Evolutionary conservation across 176 grass and related monocot genomes (phyloP), one percentile per base, ranked within the genome.

Genomic region (Avena sativa): DNA sequence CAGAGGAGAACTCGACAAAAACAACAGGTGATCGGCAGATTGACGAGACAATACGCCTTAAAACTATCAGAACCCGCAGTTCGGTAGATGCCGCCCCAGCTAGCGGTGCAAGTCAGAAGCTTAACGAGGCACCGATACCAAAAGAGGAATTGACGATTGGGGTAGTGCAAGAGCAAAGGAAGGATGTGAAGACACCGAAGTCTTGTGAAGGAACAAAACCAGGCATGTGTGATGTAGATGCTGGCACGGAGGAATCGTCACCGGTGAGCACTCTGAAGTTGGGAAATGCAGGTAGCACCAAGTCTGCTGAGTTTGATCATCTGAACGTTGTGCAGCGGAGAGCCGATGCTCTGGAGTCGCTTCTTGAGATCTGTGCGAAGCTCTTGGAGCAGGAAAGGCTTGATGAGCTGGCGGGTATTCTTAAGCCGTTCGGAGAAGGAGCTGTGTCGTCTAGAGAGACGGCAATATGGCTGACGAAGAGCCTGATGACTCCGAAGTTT

Each of bases 381-480:
- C 88, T 97, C 11, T 85, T 97, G 58, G 84, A 94, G 76, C 88
- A 97, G 56, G 95, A 97, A 86, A 94, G 88, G 81, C 87, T 92
- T 20, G 95, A 97, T 12, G 95, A 97, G 80, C 86, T 97, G 36
- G 92, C 90, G 2, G 95, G 90, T 5, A 87, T 97, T 83, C 87
- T 97, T 14, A 81, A 83, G 13, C 95, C 95, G 9, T 97, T 97
- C 12, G 95, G 95, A 2, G 86, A 94, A 74, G 92, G 89, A 80
- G 88, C 86, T 34, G 95, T 92, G 51, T 97, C 95, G 11, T 94
- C 90, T 9, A 87, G 95, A 67, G 95, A 97, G 87, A 97, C 95
- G 0, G 95, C 95, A 7, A 97, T 97, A 67, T 97, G 95, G 95
- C 85, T 97, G 90, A 97, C 95, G 4, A 97, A 97, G 68, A 97